Evolutionary conservation across 352 stramenopile genomes (phyloP).

Genomic region (Pythium myriotylum): DNA sequence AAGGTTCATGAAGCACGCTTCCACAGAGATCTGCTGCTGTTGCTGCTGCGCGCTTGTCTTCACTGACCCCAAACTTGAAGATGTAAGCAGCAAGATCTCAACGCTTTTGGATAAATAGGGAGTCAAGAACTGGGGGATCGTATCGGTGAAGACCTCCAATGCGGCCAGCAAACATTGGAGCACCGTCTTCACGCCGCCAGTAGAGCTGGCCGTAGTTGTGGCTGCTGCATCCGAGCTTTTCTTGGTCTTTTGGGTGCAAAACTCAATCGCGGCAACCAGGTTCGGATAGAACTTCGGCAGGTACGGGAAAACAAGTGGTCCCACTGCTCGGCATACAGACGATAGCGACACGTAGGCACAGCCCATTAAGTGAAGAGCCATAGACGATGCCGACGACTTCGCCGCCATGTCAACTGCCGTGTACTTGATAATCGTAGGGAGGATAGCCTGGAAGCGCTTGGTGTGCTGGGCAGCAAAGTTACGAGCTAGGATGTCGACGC

Average conservation of each 20-base stretch:
- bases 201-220: neutral
- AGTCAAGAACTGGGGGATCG: conserved; percentile 82
- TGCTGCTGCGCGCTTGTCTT: conserved; percentile 29
- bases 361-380: conserved; percentile 72
- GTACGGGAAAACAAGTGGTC: conserved; percentile 76
- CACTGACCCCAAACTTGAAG: conserved; percentile 21
- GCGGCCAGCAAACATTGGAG: conserved; percentile 75
- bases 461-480: conserved; percentile 75
- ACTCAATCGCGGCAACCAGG: conserved; percentile 64
- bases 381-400: conserved; percentile 39
- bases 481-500: conserved; percentile 81
- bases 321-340: conserved; percentile 70
- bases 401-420: conserved; percentile 47
- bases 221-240: neutral
- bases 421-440: conserved; percentile 80
- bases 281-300: conserved; percentile 84
- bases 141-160: conserved; percentile 82
- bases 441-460: conserved; percentile 71
- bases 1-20: conserved; percentile 68
- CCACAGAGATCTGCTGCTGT: conserved; percentile 55
- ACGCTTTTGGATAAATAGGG: conserved; percentile 73
- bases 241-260: conserved; percentile 38
- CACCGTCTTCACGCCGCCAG: conserved; percentile 49
- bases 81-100: conserved; percentile 55
- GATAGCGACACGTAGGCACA: conserved; percentile 84